Evolutionary conservation across 768 basidiomycete genomes (phyloP).

Genomic region (Lentinula raphanica): DNA sequence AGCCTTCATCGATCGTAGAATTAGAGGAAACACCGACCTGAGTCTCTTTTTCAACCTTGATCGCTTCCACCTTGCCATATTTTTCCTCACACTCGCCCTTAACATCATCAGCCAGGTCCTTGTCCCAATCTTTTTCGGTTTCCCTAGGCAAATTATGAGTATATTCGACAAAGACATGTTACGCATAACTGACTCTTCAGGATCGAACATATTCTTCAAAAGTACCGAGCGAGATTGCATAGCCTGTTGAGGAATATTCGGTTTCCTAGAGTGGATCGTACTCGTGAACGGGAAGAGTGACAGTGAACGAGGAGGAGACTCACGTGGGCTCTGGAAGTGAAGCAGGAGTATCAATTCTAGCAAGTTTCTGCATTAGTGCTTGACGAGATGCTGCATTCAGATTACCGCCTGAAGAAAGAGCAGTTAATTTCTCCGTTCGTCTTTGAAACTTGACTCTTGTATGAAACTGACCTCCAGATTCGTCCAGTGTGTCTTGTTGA

Average conservation of each 20-base stretch:
- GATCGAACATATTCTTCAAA: slow-evolving; percentile 93
- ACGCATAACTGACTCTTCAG: slow-evolving; percentile 75
- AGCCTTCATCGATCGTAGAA: slow-evolving; percentile 3
- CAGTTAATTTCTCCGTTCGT: no score
- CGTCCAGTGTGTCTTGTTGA: slow-evolving; percentile 78
- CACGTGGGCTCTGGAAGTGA: slow-evolving; percentile 59
- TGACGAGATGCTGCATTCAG: slow-evolving; percentile 97
- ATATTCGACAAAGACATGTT: neutral
- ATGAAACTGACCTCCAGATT: slow-evolving; percentile 65
- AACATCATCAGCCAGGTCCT: slow-evolving; percentile 92
- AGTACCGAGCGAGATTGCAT: slow-evolving; percentile 90
- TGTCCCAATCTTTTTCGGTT: slow-evolving; percentile 95
- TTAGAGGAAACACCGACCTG: slow-evolving; percentile 52
- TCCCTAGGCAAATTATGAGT: slow-evolving; percentile 47
- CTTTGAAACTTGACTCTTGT: neutral
- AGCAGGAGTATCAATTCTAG: slow-evolving; percentile 76
- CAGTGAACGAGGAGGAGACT: slow-evolving; percentile 16
- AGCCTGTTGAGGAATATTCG: slow-evolving; percentile 67
- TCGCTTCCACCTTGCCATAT: slow-evolving; percentile 81
- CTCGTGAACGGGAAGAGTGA: slow-evolving; percentile 15
- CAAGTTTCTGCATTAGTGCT: slow-evolving; percentile 99
- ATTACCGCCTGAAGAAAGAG: slow-evolving; percentile 68
- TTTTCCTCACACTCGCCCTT: slow-evolving; percentile 89
- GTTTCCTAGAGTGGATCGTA: slow-evolving; percentile 37
- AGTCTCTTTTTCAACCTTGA: slow-evolving; percentile 92